A percentile compares a stretch with the other conserved stretches of the same genome.
These are phyloP conservation scores for Lepidium aucheri DNA, from an alignment of 345 rosid species.

Conservation along the genomic window DNA sequence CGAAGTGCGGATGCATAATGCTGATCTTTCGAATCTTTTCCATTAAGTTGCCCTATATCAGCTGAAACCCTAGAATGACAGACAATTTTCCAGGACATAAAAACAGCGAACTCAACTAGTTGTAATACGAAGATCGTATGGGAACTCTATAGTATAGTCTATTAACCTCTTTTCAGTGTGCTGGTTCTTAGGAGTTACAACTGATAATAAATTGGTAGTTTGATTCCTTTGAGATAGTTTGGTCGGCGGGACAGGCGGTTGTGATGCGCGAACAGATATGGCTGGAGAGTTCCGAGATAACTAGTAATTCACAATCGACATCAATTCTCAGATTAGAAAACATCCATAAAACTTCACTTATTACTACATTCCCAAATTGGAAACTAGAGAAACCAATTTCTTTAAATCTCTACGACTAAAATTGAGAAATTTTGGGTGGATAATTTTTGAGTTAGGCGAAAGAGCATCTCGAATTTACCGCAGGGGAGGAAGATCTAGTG, in stretches of 20 bases:
- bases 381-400: constrained; percentile 2
- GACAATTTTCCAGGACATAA: background rate
- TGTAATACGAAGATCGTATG: background rate
- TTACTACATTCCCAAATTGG: constrained; percentile 1
- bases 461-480: constrained; percentile 31
- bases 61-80: constrained; percentile 47
- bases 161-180: constrained; percentile 55
- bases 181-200: constrained; percentile 53
- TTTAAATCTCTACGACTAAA: background rate
- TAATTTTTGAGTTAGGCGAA: background rate
- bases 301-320: constrained; percentile 25
- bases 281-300: constrained; percentile 45
- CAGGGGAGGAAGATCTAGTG: constrained; percentile 84
- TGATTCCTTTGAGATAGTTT: constrained; percentile 44
- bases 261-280: constrained; percentile 40
- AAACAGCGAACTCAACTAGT: constrained; percentile 7
- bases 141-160: background rate
- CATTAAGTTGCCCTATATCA: constrained; percentile 39
- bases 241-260: constrained; percentile 48
- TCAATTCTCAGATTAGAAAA: constrained; percentile 9
- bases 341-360: constrained; percentile 1
- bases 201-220: constrained; percentile 34
- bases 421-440: background rate
- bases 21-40: constrained; percentile 46
- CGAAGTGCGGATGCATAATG: constrained; percentile 86